Evolutionary conservation across 352 stramenopile species (phyloP).

Genomic region (Peronosclerospora sorghi): DNA sequence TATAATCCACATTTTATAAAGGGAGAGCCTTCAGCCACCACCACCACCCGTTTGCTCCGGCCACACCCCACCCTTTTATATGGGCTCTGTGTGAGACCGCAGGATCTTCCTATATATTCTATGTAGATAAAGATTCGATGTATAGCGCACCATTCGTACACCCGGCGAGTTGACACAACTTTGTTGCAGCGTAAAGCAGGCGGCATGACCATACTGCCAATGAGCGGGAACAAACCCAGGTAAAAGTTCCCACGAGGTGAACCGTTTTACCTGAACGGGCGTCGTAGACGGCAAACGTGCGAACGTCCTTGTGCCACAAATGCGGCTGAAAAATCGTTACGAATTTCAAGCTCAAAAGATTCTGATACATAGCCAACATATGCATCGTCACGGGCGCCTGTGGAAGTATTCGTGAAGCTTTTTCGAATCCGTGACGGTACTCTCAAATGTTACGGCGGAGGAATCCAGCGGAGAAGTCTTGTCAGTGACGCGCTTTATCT

Average conservation of each 20-base stretch:
- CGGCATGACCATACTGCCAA: slow-evolving; percentile 83
- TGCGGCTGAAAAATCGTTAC: slow-evolving; percentile 64
- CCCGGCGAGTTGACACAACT: slow-evolving; percentile 52
- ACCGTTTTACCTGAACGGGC: slow-evolving; percentile 37
- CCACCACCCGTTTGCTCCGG: too few species aligned
- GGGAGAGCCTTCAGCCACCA: too few species aligned
- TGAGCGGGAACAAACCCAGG: slow-evolving; percentile 77
- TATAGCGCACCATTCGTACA: slow-evolving; percentile 25
- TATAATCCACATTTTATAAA: too few species aligned
- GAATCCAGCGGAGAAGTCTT: slow-evolving; percentile 37
- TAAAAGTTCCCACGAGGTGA: slow-evolving; percentile 81
- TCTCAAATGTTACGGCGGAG: slow-evolving; percentile 41
- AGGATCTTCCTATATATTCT: too few species aligned
- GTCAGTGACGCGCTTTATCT: slow-evolving; percentile 69
- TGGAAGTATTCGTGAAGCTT: slow-evolving; percentile 83
- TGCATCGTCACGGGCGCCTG: slow-evolving; percentile 77
- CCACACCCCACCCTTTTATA: too few species aligned
- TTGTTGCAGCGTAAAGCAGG: slow-evolving; percentile 85
- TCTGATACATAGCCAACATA: slow-evolving; percentile 82
- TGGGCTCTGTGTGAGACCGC: too few species aligned
- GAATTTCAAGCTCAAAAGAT: slow-evolving; percentile 81
- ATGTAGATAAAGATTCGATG: too few species aligned
- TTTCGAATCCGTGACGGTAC: slow-evolving; percentile 76
- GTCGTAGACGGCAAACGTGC: slow-evolving; percentile 80
- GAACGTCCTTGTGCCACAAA: slow-evolving; percentile 84